phyloP scores from a whole-genome alignment of 768 basidiomycete genomes.

The Trametes elegans region DNA sequence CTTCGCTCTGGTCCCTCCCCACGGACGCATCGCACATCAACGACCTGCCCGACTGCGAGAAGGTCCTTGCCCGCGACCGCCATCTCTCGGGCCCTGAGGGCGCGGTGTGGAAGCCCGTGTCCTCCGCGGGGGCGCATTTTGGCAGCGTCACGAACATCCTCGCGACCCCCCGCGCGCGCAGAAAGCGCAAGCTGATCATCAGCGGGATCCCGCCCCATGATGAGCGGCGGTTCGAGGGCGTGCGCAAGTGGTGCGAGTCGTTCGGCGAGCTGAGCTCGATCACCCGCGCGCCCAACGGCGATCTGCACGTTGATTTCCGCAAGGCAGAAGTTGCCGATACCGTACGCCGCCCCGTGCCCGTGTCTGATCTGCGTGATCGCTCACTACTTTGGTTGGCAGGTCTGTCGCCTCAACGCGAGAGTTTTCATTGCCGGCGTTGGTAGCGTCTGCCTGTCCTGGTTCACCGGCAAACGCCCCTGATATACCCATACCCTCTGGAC shows the following conservation, averaged over 20 bases:
- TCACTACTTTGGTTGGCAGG: constrained; percentile 37
- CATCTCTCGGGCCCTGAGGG: constrained; percentile 31
- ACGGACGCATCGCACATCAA: constrained; percentile 39
- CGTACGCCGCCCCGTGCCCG: constrained; percentile 39
- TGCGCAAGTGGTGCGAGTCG: constrained; percentile 77
- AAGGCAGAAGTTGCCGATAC: constrained; percentile 79
- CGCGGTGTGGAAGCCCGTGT: constrained; percentile 26
- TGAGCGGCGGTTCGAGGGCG: constrained; percentile 59
- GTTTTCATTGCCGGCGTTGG: constrained; percentile 75
- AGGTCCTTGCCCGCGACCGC: constrained; percentile 29
- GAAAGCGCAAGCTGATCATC: constrained; percentile 52
- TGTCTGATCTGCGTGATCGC: neutral
- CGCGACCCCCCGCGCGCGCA: constrained; percentile 47
- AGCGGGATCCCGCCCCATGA: constrained; percentile 67
- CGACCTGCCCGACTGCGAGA: constrained; percentile 33
- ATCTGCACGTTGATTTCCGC: constrained; percentile 74
- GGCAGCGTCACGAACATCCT: constrained; percentile 25
- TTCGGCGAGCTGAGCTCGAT: constrained; percentile 79
- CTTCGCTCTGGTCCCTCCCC: constrained; percentile 39
- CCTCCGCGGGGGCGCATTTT: constrained; percentile 12
- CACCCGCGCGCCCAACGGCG: constrained; percentile 70
- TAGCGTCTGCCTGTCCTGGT: constrained; percentile 78
- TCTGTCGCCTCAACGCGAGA: constrained; percentile 74
- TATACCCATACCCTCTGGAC: constrained; percentile 11
- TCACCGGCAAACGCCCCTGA: constrained; percentile 48